phyloP scores from a whole-genome alignment of 2,329 filamentous ascomycete genomes.

The Fusarium heterosporum region DNA sequence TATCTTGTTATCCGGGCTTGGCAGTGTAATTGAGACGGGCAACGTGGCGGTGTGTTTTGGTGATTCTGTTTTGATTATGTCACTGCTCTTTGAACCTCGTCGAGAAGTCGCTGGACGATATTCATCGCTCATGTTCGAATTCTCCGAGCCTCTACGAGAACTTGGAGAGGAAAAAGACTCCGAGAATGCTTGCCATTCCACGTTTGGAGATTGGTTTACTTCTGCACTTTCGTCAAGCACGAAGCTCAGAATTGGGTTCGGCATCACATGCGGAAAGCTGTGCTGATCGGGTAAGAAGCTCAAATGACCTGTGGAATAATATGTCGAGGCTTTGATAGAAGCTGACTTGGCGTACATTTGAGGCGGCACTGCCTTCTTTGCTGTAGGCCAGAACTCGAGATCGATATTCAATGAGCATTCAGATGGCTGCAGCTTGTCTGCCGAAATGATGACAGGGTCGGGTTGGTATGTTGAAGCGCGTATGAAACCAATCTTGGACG shows the following conservation, averaged over 20 bases:
- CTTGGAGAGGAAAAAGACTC: not conserved
- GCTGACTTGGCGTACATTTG: slow-evolving; percentile 30
- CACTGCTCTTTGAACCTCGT: not conserved
- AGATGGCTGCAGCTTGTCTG: slow-evolving; percentile 27
- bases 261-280: slow-evolving; percentile 10
- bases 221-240: slow-evolving; percentile 21
- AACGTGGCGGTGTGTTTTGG: slow-evolving; percentile 18
- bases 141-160: slow-evolving; percentile 22
- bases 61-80: slow-evolving; percentile 5
- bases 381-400: slow-evolving; percentile 36
- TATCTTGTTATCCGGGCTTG: slow-evolving; percentile 20
- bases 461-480: slow-evolving; percentile 25
- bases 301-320: slow-evolving; percentile 33
- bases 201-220: not conserved
- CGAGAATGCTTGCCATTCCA: slow-evolving; percentile 6
- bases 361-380: slow-evolving; percentile 16
- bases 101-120: not conserved
- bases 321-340: slow-evolving; percentile 24
- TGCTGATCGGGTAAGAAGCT: slow-evolving; percentile 34
- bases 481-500: slow-evolving; percentile 26
- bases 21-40: slow-evolving; percentile 9
- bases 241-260: slow-evolving; percentile 26
- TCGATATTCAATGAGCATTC: slow-evolving; percentile 11
- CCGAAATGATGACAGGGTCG: slow-evolving; percentile 26
- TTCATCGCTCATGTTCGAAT: not conserved